phyloP scores from a whole-genome alignment of 352 stramenopile genomes.

The Phytophthora hibernalis region DNA sequence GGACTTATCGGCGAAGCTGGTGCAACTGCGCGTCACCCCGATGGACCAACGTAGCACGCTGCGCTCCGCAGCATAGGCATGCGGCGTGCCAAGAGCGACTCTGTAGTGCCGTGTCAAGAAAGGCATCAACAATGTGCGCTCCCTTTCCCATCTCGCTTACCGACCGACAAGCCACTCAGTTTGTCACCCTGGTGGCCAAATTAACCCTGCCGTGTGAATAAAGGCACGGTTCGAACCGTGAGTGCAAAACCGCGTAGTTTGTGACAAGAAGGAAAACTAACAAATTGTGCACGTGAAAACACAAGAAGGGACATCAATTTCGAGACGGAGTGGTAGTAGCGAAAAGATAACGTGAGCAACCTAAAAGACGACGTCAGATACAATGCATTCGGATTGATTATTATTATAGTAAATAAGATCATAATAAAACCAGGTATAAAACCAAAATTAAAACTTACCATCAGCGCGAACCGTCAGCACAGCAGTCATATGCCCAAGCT shows the following conservation, averaged over 20 bases:
- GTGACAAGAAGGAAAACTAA: neutral
- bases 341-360: too few relatives aligned
- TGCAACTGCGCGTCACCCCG: conserved; percentile 10
- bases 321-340: neutral
- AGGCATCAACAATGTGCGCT: neutral
- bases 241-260: neutral
- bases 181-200: neutral
- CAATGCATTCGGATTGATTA: too few relatives aligned
- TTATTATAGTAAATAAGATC: too few relatives aligned
- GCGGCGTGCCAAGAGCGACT: conserved; percentile 7
- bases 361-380: too few relatives aligned
- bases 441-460: too few relatives aligned
- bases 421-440: too few relatives aligned
- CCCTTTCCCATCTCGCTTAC: neutral
- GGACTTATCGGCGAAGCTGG: conserved; percentile 3
- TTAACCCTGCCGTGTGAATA: neutral
- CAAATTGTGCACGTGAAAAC: neutral
- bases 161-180: neutral
- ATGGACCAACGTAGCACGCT: conserved; percentile 3
- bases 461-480: too few relatives aligned
- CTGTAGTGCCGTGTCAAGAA: conserved; percentile 2
- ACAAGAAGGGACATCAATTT: neutral
- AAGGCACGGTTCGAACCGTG: neutral
- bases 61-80: too few relatives aligned
- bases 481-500: too few relatives aligned